A percentile compares a stretch with the other conserved stretches of the same genome.
Evolutionary conservation across 2,329 filamentous ascomycete species (phyloP).

Genomic region (Fusarium austroafricanum): DNA sequence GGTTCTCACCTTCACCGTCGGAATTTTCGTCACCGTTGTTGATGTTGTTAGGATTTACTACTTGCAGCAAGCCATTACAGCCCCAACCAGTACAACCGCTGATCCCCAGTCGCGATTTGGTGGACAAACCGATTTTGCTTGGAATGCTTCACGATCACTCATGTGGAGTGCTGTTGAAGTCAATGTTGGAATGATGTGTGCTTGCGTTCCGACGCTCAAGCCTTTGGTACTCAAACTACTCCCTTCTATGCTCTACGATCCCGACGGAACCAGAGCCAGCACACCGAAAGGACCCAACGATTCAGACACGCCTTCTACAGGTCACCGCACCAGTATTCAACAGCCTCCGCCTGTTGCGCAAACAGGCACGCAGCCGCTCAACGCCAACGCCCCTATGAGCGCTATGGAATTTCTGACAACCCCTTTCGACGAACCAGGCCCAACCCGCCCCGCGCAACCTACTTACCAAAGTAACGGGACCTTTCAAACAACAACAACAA

Average conservation of each 20-base stretch:
- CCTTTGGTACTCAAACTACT: slow-evolving; percentile 78
- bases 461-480: slow-evolving; percentile 15
- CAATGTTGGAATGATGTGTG: slow-evolving; percentile 89
- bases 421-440: slow-evolving; percentile 48
- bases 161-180: slow-evolving; percentile 97
- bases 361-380: slow-evolving; percentile 34
- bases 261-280: slow-evolving; percentile 55
- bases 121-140: slow-evolving; percentile 66
- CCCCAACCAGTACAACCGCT: slow-evolving; percentile 52
- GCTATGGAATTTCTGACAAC: slow-evolving; percentile 62
- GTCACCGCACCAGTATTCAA: slow-evolving; percentile 40
- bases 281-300: slow-evolving; percentile 48
- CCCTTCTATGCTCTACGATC: slow-evolving; percentile 67
- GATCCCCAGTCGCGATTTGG: slow-evolving; percentile 61
- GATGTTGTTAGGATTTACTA: slow-evolving; percentile 93
- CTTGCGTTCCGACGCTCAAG: slow-evolving; percentile 92
- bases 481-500: slow-evolving; percentile 46
- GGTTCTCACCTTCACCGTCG: slow-evolving; percentile 85
- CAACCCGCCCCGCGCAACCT: slow-evolving; percentile 24
- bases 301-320: slow-evolving; percentile 46
- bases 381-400: slow-evolving; percentile 49
- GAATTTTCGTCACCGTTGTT: slow-evolving; percentile 87
- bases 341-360: slow-evolving; percentile 42
- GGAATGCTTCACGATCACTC: slow-evolving; percentile 84
- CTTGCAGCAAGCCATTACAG: slow-evolving; percentile 76